Evolutionary conservation across 352 stramenopile genomes (phyloP).

Genomic region (Pythium oligandrum): DNA sequence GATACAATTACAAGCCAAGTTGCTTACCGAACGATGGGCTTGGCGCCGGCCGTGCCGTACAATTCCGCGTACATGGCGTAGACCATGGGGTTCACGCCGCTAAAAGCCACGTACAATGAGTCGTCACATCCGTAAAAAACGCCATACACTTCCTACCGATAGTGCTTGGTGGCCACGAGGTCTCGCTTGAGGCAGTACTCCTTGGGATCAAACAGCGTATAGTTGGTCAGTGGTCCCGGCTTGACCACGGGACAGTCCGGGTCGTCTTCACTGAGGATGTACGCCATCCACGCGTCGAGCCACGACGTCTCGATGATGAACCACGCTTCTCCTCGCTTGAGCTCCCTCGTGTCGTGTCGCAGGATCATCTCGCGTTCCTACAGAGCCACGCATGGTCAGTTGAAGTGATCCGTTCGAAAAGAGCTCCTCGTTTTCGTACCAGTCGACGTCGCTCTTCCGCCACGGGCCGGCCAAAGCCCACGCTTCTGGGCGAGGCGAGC

Average conservation of each 20-base stretch:
- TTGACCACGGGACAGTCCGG: constrained; percentile 37
- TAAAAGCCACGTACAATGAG: constrained; percentile 7
- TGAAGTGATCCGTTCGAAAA: neutral
- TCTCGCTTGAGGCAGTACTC: constrained; percentile 61
- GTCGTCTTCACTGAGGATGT: constrained; percentile 64
- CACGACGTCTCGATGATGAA: constrained; percentile 75
- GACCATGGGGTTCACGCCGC: constrained; percentile 71
- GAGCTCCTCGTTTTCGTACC: constrained; percentile 3
- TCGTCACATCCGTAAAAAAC: neutral
- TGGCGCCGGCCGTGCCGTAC: constrained; percentile 60
- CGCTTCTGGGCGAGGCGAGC: constrained; percentile 1
- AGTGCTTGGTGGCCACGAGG: constrained; percentile 61
- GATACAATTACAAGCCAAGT: too few relatives aligned
- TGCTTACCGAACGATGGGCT: constrained; percentile 48
- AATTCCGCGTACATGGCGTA: constrained; percentile 74
- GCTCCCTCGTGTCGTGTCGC: constrained; percentile 54
- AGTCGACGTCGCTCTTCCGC: constrained; percentile 23
- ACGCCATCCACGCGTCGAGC: constrained; percentile 79
- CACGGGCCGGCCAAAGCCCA: constrained; percentile 18
- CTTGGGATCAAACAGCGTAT: constrained; percentile 64
- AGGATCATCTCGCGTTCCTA: constrained; percentile 68
- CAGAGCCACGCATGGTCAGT: neutral
- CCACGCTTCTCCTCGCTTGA: constrained; percentile 68
- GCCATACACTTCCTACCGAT: constrained; percentile 25
- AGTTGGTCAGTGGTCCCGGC: constrained; percentile 64